Evolutionary conservation across 352 stramenopile genomes (phyloP), one percentile per base, ranked within the genome.

Genomic region (Phytopythium mirpurense): DNA sequence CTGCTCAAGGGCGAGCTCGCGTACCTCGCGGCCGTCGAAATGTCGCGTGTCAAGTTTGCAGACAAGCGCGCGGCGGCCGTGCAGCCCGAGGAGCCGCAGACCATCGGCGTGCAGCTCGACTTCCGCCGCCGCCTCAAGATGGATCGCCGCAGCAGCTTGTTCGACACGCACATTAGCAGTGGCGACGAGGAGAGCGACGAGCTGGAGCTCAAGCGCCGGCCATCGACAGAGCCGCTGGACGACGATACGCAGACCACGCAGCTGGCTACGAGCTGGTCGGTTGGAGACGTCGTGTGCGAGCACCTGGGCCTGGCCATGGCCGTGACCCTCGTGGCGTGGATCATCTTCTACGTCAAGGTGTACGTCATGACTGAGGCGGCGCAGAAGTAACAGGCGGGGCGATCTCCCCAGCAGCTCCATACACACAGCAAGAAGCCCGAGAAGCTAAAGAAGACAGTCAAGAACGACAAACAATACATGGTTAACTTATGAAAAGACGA

Each of bases 21-120:
- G 26, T 79, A 81, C 52, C 57, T 56, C 38, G 65, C 63, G 16
- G 74, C n/a, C 19, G 61, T 88, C 38, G 63, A 85, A 47, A 60
- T 88, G 35, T 68, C 85, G 54, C 57, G 68, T 48, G 67, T 68
- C 46, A 68, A 83, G 32, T 50, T 59, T 31, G 62, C 57, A n/a
- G 62, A 65, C 36, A 59, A 57, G 29, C 14, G 18, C n/a, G 19
- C 29, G 11, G 27, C 29, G 7, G 52, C 55, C 23, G 41, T 42
- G 11, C 42, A 54, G 49, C 52, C 49, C 14, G 57, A 71, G 12
- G 51, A 76, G 18, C 62, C 79, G 61, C 57, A 71, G 35, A 64
- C 63, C 31, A 54, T 83, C 53, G 65, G 45, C 31, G 29, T 77
- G 54, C 62, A 69, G 48, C 37, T 77, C 9, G 59, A 57, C 29